A percentile compares a stretch with the other conserved stretches of the same genome.
phyloP scores from a whole-genome alignment of 2,329 filamentous ascomycete genomes.

The Botryotinia convoluta region DNA sequence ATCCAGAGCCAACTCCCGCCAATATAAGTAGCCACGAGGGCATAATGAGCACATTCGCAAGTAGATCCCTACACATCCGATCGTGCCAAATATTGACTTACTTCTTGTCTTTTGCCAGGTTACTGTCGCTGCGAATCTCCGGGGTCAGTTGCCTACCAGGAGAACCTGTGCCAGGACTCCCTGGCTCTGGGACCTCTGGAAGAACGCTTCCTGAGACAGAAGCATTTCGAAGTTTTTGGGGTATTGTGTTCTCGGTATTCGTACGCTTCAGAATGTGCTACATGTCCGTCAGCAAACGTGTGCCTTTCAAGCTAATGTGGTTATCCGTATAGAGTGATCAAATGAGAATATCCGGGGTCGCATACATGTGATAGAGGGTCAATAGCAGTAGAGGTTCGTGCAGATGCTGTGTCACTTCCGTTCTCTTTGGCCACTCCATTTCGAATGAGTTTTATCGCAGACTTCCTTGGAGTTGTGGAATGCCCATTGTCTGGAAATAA shows the following conservation, averaged over 20 bases:
- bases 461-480: conserved; percentile 31
- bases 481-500: conserved; percentile 29
- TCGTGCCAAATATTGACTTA: conserved; percentile 42
- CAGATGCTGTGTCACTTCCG: conserved; percentile 25
- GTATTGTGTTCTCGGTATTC: conserved; percentile 59
- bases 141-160: conserved; percentile 41
- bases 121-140: conserved; percentile 35
- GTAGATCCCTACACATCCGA: conserved; percentile 16
- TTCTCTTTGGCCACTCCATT: conserved; percentile 30
- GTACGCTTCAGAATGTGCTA: conserved; percentile 64
- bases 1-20: background rate
- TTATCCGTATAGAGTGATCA: background rate
- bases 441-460: conserved; percentile 32
- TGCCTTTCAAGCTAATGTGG: background rate
- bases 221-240: conserved; percentile 49
- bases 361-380: conserved; percentile 67
- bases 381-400: conserved; percentile 46
- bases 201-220: conserved; percentile 52
- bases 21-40: background rate
- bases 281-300: conserved; percentile 27
- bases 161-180: conserved; percentile 30
- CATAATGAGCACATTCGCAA: conserved; percentile 24
- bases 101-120: conserved; percentile 60
- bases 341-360: conserved; percentile 33
- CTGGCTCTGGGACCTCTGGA: conserved; percentile 28